Base-by-base conservation (phyloP, 1,284 basidiomycete species). In the Cutaneotrichosporon dermatis region DNA sequence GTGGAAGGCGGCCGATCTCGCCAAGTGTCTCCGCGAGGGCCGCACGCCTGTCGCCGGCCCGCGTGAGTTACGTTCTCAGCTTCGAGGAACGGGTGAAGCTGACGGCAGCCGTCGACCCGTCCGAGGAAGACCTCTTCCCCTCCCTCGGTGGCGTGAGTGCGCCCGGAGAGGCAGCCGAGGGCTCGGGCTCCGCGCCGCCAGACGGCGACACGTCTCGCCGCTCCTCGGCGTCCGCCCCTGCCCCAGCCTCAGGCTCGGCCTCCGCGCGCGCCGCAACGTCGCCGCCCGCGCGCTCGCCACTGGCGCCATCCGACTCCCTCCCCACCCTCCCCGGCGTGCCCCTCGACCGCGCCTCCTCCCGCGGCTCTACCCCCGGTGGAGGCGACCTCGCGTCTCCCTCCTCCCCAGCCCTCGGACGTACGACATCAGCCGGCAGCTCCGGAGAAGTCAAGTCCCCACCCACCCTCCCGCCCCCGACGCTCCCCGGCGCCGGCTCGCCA, bases 1-100 rank as follows among this genome's bases (percentile, higher is more conserved):
- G 25, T 79, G 76, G 75, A 79, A 79, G 59, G 77, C 77, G 13
- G 76, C 75, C 9, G 77, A 79, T 53, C 72, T 77, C 0, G 76
- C 76, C 1, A 78, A 75, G 61, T 76, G 76, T 0, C 58, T 79
- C 13, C 67, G 76, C 34, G 77, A 77, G 48, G 76, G 78, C 0
- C 58, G 75, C 11, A 64, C 60, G 40, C 77, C 78, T 3, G 62
- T 66, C 6, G 63, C 76, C 10, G 78, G 78, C 2, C 77, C 78
- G 45, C 76, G 75, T 77, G 52, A 69, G 74, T 15, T n/a, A n/a
- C n/a, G n/a, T n/a, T n/a, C n/a, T n/a, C n/a, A n/a, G n/a, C n/a
- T n/a, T n/a, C n/a, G n/a, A n/a, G n/a, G n/a, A n/a, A n/a, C n/a
- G n/a, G 15, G n/a, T 44, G 41, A 15, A 8, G 43, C 53, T 65